Conservation (phyloP, 495 filamentous ascomycete species). For the Podospora fimiseda region DNA sequence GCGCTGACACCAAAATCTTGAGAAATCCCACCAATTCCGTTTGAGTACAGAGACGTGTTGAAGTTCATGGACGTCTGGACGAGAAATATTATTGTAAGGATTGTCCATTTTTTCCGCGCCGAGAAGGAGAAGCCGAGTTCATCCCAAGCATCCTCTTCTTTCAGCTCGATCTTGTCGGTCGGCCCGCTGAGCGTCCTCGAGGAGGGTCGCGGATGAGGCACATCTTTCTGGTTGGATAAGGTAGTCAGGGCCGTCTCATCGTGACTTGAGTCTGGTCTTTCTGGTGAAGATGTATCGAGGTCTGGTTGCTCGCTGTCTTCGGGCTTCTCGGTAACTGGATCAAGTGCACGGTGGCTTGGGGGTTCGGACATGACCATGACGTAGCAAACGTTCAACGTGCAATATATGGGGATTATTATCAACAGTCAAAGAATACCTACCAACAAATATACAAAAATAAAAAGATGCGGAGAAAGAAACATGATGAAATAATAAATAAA, state of each 20-base stretch:
- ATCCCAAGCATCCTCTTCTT: constrained; percentile 56
- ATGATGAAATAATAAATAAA: too few relatives aligned
- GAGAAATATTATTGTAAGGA: constrained; percentile 65
- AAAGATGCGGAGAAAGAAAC: too few relatives aligned
- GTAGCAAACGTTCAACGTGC: not conserved
- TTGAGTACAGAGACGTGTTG: constrained; percentile 68
- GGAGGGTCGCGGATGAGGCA: not conserved
- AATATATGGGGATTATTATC: not conserved
- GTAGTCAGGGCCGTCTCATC: not conserved
- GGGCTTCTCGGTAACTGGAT: not conserved
- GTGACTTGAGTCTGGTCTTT: not conserved
- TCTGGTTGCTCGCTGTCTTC: not conserved
- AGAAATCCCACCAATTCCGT: constrained; percentile 54
- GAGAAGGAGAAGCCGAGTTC: constrained; percentile 61
- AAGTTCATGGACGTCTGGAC: constrained; percentile 85
- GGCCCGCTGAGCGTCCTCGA: not conserved
- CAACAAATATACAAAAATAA: too few relatives aligned
- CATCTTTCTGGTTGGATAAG: not conserved
- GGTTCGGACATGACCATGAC: not conserved
- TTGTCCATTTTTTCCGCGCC: constrained; percentile 66
- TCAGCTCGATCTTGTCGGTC: constrained; percentile 48
- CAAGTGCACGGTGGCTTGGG: not conserved
- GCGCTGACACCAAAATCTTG: constrained; percentile 56
- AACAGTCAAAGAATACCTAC: too few relatives aligned
- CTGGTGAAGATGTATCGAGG: not conserved